Conservation (phyloP, 176 grass and related monocot species). For the Triticum monococcum region DNA sequence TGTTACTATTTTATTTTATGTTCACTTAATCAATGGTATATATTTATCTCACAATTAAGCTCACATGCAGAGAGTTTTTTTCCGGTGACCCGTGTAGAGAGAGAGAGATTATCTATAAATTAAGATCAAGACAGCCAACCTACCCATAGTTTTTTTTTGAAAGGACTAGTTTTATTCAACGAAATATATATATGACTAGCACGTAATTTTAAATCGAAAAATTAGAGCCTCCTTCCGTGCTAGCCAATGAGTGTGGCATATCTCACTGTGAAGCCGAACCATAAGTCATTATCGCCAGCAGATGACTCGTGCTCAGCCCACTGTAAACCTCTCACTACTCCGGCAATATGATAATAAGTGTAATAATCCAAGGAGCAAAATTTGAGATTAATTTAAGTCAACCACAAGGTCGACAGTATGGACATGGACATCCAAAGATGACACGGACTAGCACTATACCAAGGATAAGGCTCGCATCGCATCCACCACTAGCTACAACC, state of each 20-base stretch:
- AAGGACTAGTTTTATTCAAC: background rate
- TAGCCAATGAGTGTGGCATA: background rate
- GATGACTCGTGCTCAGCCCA: background rate
- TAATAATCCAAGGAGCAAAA: background rate
- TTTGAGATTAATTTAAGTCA: background rate
- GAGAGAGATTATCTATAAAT: too few relatives aligned
- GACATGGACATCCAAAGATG: background rate
- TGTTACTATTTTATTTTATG: too few relatives aligned
- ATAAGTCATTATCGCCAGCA: background rate
- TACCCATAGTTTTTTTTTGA: too few relatives aligned
- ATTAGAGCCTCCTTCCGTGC: background rate
- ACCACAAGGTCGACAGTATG: conserved; percentile 2
- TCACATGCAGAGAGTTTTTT: too few relatives aligned
- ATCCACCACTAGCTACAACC: conserved; percentile 5
- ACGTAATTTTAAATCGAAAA: background rate
- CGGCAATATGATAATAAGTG: too few relatives aligned
- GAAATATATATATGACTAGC: background rate
- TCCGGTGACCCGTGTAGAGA: too few relatives aligned
- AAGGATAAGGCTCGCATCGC: background rate
- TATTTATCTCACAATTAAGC: too few relatives aligned
- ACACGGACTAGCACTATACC: conserved; percentile 32
- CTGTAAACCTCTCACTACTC: background rate
- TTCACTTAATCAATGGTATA: too few relatives aligned
- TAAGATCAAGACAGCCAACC: too few relatives aligned
- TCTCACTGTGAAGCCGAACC: background rate